Conservation (phyloP, 768 basidiomycete genomes). For the Pleurotus djamor region DNA sequence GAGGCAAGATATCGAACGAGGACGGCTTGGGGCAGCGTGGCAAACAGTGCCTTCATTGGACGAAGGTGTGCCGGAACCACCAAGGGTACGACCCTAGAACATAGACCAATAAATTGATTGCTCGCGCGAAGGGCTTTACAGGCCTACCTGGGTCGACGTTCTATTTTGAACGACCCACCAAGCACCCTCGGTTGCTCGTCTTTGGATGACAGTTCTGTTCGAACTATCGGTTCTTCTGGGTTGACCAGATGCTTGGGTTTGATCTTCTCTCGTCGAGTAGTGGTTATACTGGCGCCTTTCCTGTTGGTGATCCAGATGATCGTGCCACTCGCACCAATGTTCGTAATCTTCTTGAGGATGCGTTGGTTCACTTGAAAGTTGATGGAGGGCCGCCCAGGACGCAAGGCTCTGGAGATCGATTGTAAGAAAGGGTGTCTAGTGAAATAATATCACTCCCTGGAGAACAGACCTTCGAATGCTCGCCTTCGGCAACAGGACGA, state of each 20-base stretch:
- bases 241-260: background rate
- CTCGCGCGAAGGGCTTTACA: background rate
- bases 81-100: too few relatives aligned
- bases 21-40: background rate
- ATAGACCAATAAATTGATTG: too few relatives aligned
- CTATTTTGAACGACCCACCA: background rate
- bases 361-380: constrained; percentile 31
- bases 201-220: background rate
- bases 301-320: constrained; percentile 35
- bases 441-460: too few relatives aligned
- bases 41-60: background rate
- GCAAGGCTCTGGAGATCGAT: constrained; percentile 34
- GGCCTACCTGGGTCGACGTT: background rate
- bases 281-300: constrained; percentile 23
- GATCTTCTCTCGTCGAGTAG: background rate
- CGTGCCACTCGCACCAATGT: constrained; percentile 44
- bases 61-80: background rate
- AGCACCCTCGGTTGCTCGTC: background rate
- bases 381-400: constrained; percentile 41
- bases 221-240: background rate
- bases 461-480: constrained; percentile 36
- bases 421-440: background rate
- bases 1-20: background rate
- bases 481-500: constrained; percentile 25
- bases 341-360: constrained; percentile 38